Base-by-base conservation (phyloP, 345 rosid genomes). In the Eutrema yunnanense region DNA sequence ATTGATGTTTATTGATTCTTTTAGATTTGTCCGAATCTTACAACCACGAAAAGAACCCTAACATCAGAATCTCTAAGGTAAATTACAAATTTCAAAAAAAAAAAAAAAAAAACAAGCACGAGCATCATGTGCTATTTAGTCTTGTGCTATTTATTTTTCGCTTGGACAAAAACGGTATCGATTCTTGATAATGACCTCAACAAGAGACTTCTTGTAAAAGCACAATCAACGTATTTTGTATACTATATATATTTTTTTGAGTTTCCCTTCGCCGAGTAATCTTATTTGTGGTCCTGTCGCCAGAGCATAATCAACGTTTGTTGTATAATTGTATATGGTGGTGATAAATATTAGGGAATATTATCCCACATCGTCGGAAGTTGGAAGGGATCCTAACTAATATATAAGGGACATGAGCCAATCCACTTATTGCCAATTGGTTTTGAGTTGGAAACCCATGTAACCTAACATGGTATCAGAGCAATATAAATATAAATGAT, bases 161-260 rank as follows among this genome's bases (percentile, higher is more conserved):
- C 0, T 49, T 29, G 53, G 44, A 62, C 37, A 40, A 56, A 32
- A 55, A 70, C n/a, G 26, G 80, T 30, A 63, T 70, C 3, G 74
- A 49, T 76, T 62, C 80, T 70, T 55, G 80, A 76, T 19, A 56
- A 32, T 56, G 71, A 70, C 61, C 40, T 69, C 42, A 62, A 46
- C 38, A 34, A 70, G 66, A 32, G 66, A 32, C 65, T 38, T 62
- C 41, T 76, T 38, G 44, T 34, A 2, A 44, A 62, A 63, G 75
- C 75, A 76, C 61, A 16, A 16, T 16, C 16, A 16, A 16, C 16
- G 16, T 16, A 16, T 16, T 16, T 16, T 16, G 16, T 16, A 74
- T 52, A 60, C 9, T 54, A 43, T 30, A 13, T 11, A 61, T 60
- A 33, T 34, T 0, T 32, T 32, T 8, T 52, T 44, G 56, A 67